A percentile compares a stretch with the other conserved stretches of the same genome.
Evolutionary conservation across 2,329 filamentous ascomycete species (phyloP).

Genomic region (Hymenoscyphus infarciens): DNA sequence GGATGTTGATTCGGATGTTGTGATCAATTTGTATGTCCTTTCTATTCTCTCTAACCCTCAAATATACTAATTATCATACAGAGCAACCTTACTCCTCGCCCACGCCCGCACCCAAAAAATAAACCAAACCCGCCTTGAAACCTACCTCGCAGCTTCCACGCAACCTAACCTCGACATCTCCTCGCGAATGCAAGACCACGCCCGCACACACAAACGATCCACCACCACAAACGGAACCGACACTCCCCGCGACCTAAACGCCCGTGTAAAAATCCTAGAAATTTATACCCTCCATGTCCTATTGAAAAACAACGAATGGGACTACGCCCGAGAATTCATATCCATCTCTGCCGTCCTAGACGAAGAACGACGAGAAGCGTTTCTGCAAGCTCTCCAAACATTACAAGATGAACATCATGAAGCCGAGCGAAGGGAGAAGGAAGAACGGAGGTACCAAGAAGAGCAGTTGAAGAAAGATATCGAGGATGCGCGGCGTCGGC

Average conservation of each 20-base stretch:
- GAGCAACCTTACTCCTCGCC: slow-evolving; percentile 84
- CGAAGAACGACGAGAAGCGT: slow-evolving; percentile 85
- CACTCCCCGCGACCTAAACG: slow-evolving; percentile 78
- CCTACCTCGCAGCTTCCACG: slow-evolving; percentile 75
- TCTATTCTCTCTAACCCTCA: slow-evolving; percentile 12
- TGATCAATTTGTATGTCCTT: slow-evolving; percentile 71
- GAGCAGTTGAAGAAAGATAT: slow-evolving; percentile 54
- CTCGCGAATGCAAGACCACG: slow-evolving; percentile 54
- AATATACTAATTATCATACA: slow-evolving; percentile 39
- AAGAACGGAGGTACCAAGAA: slow-evolving; percentile 53
- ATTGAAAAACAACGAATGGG: slow-evolving; percentile 92
- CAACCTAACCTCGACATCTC: slow-evolving; percentile 70
- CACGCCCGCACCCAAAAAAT: slow-evolving; percentile 79
- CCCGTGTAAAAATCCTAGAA: slow-evolving; percentile 87
- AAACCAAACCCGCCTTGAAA: slow-evolving; percentile 86
- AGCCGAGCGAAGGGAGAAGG: slow-evolving; percentile 60
- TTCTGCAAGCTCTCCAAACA: slow-evolving; percentile 78
- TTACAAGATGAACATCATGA: slow-evolving; percentile 79
- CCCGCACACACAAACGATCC: slow-evolving; percentile 51
- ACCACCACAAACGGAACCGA: slow-evolving; percentile 68
- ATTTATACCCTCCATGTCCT: slow-evolving; percentile 93
- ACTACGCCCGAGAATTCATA: slow-evolving; percentile 91
- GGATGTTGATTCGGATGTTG: slow-evolving; percentile 90
- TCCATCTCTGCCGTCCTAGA: slow-evolving; percentile 81
- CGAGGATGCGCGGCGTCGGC: slow-evolving; percentile 52